Conservation (phyloP, 2,329 filamentous ascomycete species). For the Eutypa lata region DNA sequence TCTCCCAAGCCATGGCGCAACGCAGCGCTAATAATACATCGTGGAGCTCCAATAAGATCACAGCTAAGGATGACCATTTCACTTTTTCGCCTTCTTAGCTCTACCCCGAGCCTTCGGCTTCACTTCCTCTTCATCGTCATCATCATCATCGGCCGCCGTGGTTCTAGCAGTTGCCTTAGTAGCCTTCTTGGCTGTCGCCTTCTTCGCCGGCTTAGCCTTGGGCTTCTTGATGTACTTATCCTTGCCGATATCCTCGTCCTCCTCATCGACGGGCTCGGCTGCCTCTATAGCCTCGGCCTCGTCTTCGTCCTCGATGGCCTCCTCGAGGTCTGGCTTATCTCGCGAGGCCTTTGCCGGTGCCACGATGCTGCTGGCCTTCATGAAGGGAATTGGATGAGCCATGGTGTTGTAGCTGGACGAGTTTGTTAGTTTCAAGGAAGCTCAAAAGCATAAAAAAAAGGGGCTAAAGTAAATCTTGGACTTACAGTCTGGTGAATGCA, state of each 20-base stretch:
- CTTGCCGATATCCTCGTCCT: conserved; percentile 75
- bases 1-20: background rate
- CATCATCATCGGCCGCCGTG: conserved; percentile 40
- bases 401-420: conserved; percentile 72
- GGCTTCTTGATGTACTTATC: conserved; percentile 96
- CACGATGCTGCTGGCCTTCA: conserved; percentile 79
- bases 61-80: background rate
- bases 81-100: conserved; percentile 40
- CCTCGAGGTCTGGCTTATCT: conserved; percentile 89
- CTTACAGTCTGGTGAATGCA: conserved; percentile 83
- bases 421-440: conserved; percentile 10
- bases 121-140: conserved; percentile 44
- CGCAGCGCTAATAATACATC: background rate
- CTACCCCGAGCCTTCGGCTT: conserved; percentile 47
- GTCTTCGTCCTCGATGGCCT: conserved; percentile 91
- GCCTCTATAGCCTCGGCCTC: conserved; percentile 60
- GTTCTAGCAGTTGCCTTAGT: conserved; percentile 12
- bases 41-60: background rate
- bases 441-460: background rate
- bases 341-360: conserved; percentile 68
- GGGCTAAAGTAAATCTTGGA: conserved; percentile 21
- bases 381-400: conserved; percentile 89
- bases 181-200: conserved; percentile 42
- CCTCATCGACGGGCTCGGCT: conserved; percentile 65
- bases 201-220: conserved; percentile 65